phyloP scores from a whole-genome alignment of 1,284 basidiomycete genomes.

The Pseudozyma thailandica region DNA sequence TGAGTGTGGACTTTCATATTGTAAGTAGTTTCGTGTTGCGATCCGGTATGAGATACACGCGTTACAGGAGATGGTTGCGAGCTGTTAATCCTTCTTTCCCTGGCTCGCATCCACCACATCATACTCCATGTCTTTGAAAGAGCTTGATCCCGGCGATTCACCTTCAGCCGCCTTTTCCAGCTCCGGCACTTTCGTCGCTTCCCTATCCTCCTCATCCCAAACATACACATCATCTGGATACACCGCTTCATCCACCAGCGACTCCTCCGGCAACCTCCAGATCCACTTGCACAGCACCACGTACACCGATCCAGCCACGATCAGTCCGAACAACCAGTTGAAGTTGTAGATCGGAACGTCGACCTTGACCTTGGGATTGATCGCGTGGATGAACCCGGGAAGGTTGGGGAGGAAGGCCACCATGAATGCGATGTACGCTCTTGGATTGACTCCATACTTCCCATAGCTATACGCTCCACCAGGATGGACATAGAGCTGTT shows the following conservation, averaged over 20 bases:
- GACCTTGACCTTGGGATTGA: slow-evolving; percentile 22
- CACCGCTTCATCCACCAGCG: slow-evolving; percentile 22
- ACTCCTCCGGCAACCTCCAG: slow-evolving; percentile 21
- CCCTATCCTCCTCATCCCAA: slow-evolving; percentile 10
- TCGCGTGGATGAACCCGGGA: slow-evolving; percentile 38
- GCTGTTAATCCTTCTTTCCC: not conserved
- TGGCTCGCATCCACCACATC: not conserved
- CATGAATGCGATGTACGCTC: slow-evolving; percentile 31
- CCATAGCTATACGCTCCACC: slow-evolving; percentile 25
- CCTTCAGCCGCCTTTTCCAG: not conserved
- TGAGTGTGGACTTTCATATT: too few relatives aligned
- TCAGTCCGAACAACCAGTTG: slow-evolving; percentile 38
- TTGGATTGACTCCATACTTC: slow-evolving; percentile 15
- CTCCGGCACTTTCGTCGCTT: slow-evolving; percentile 1
- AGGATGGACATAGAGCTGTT: slow-evolving; percentile 33
- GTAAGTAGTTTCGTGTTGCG: too few relatives aligned
- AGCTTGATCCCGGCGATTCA: not conserved
- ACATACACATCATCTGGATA: slow-evolving; percentile 27
- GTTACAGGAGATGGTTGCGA: too few relatives aligned
- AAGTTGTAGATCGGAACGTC: slow-evolving; percentile 31
- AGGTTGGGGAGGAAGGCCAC: slow-evolving; percentile 29
- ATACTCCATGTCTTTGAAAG: slow-evolving; percentile 18
- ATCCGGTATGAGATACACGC: too few relatives aligned
- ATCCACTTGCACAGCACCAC: slow-evolving; percentile 20
- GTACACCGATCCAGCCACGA: slow-evolving; percentile 14